Base-by-base conservation (phyloP, 2,329 filamentous ascomycete species). In the Mariannaea sp. region DNA sequence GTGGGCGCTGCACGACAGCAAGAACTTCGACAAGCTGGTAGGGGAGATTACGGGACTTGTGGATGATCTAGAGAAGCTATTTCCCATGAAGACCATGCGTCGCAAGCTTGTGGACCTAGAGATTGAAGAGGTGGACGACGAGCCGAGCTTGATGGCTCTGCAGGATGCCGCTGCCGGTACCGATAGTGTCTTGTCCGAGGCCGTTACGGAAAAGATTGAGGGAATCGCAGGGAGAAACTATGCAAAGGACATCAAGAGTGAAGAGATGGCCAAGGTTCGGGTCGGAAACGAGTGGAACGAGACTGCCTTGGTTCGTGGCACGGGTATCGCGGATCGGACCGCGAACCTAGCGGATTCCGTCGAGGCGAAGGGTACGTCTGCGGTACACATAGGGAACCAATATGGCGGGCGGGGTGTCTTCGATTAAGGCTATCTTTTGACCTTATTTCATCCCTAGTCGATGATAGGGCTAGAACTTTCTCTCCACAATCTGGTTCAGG, bases 1-100 rank as follows among this genome's bases (percentile, higher is more conserved):
- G 1, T 61, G 52, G 57, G 49, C 58, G 0, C 32, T 61, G 0
- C 56, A 60, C 2, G 41, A 60, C 12, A 22, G 17, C 6, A 47
- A 57, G 17, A 35, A 57, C 16, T 57, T 67, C 22, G 59, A 63
- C 0, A 59, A 46, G 36, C 35, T 70, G 3, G 44, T 70, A 5
- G 39, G 49, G 2, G 39, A 66, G 12, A 57, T 69, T 9, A 52
- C 39, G 2, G 55, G 22, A 13, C 60, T 65, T 5, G 38, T 70
- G 1, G 61, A 68, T 13, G 60, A 64, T 2, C 42, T 71, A 10
- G 67, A 70, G 42, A 62, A 60, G 26, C 49, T 65, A 50, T 57
- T 47, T 49, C 66, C 33, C 26, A 26, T 54, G 20, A 55, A 67
- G 36, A 33, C 9, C 13, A 49, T 24, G 17, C 50, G 51, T 44